Base-by-base conservation (phyloP, 2,329 filamentous ascomycete genomes). In the Ceratocystis ficicola region DNA sequence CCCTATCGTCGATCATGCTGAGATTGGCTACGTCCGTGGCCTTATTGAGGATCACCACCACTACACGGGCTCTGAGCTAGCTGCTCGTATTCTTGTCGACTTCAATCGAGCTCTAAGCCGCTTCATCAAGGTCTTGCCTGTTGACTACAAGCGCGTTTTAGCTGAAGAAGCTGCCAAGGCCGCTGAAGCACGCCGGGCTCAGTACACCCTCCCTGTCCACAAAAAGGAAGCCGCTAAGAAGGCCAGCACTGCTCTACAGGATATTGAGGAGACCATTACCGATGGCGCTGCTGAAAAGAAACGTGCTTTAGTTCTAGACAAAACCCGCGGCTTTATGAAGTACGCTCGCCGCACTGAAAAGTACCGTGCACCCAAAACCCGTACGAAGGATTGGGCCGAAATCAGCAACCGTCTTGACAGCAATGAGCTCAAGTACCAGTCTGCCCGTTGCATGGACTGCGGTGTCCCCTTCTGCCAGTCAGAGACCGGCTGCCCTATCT, bases 401-500 rank as follows among this genome's bases (percentile, higher is more conserved):
- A 83, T 97, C 60, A 94, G 87, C 67, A 85, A 85, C 72, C 88
- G 93, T 67, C 83, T 97, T 62, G 90, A 89, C 70, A 91, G 96
- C 76, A 93, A 96, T 71, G 91, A 96, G 78, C 85, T 96, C 70
- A 96, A 96, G 79, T 96, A 95, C 74, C 93, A 97, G 77, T 88
- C 91, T 60, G 93, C 93, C 68, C 89, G 93, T 70, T 97, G 93
- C 80, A 97, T 97, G 93, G 93, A 97, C 78, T 97, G 93, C 69
- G 93, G 93, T 84, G 92, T 97, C 68, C 93, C 93, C 1, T 97
- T 97, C 83, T 97, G 93, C 72, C 93, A 97, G 76, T 96, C 91
- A 22, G 93, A 97, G 71, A 91, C 89, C 69, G 93, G 93, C 62
- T 97, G 93, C 74, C 93, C 93, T 1, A 96, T 96, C 75, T 91